phyloP scores from a whole-genome alignment of 371 early-diverging fungal genomes.

The Mucor circinelloides region DNA sequence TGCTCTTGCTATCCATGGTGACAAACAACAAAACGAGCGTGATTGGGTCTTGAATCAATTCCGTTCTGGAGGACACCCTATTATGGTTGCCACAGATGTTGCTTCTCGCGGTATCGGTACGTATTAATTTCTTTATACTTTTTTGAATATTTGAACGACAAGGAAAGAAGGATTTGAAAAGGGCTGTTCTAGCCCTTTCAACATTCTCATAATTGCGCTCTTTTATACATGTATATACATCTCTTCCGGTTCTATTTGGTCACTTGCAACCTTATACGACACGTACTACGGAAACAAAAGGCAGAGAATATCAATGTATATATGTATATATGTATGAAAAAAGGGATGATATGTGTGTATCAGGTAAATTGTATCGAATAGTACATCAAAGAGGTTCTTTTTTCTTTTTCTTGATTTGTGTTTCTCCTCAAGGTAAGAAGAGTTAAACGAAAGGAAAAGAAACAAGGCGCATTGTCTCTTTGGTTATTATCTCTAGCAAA shows the following conservation, averaged over 20 bases:
- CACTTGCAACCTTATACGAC: not conserved
- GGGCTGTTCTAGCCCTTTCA: not conserved
- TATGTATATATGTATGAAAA: not conserved
- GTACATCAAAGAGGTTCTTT: constrained; percentile 1
- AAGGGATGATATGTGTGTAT: not conserved
- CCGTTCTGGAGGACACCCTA: constrained; percentile 84
- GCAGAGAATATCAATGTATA: not conserved
- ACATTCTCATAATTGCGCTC: constrained; percentile 11
- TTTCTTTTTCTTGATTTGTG: not conserved
- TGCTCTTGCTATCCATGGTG: constrained; percentile 98
- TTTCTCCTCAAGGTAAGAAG: constrained; percentile 4
- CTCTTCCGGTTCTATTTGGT: constrained; percentile 2
- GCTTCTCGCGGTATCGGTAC: constrained; percentile 99
- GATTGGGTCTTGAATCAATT: constrained; percentile 97
- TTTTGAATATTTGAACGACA: not conserved
- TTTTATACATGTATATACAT: not conserved
- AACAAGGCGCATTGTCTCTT: not conserved
- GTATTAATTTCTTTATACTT: constrained; percentile 7
- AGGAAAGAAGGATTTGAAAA: constrained; percentile 4
- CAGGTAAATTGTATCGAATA: constrained; percentile 3
- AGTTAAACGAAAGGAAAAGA: not conserved
- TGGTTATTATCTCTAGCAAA: not conserved
- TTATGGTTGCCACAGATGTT: constrained; percentile 99
- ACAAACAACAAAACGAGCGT: constrained; percentile 98
- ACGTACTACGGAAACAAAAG: not conserved